Base-by-base conservation (phyloP, 2,329 filamentous ascomycete genomes). In the Nemania sp. region DNA sequence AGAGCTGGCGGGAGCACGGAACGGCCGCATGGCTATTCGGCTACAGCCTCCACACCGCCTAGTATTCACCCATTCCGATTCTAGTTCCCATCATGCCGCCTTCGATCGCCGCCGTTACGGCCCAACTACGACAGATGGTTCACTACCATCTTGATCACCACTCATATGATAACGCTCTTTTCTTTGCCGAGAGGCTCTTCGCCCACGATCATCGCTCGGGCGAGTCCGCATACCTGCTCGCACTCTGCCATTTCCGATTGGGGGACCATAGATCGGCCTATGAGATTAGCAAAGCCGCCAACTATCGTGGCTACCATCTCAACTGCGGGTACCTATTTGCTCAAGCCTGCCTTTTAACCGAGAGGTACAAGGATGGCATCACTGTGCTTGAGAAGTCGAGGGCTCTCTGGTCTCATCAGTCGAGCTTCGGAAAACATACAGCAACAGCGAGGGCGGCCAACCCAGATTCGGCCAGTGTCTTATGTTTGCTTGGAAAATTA, bases 251-350 rank as follows among this genome's bases (percentile, higher is more conserved):
- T 76, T 84, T 95, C 53, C 90, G 91, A 52, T 84, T 92, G 47
- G 90, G 92, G 34, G 90, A 96, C 73, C 84, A 88, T 71, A 91
- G 91, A 71, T 91, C 92, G 12, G 93, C 95, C 11, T 94, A 90
- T 75, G 93, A 98, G 71, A 84, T 87, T 68, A 90, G 90, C 74
- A 91, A 91, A 71, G 82, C 85, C 48, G 81, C 87, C 54, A 90
- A 87, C 39, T 85, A 85, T 53, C 86, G 88, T 64, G 90, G 90
- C 20, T 80, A 83, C 34, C 91, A 98, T 76, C 73, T 97, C 25
- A 93, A 93, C 32, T 97, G 94, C 76, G 87, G 91, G 17, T 98
- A 94, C 78, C 84, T 97, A 47, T 97, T 93, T 79, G 94, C 94
- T 54, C 92, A 97, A 72, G 87, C 92, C 40, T 98, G 92, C 72